Conservation (phyloP, 2,329 filamentous ascomycete species). For the Onygenales sp. region DNA sequence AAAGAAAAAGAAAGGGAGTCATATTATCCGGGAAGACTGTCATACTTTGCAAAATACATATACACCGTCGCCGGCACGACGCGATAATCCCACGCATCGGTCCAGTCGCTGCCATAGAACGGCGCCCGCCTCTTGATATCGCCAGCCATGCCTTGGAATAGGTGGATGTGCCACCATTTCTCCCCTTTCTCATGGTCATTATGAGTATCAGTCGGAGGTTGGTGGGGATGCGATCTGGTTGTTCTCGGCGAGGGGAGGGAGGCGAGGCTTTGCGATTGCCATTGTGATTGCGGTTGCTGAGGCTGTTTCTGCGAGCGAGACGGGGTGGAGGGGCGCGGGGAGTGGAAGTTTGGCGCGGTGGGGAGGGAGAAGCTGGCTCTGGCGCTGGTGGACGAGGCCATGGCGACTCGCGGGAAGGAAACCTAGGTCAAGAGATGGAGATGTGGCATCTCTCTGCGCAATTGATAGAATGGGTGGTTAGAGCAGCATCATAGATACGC, state of each 20-base stretch:
- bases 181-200: constrained; percentile 10
- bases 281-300: background rate
- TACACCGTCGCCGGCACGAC: constrained; percentile 80
- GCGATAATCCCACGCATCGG: constrained; percentile 81
- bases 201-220: no score
- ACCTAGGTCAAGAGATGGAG: no score
- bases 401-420: constrained; percentile 8
- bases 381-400: constrained; percentile 23
- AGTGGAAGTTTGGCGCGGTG: constrained; percentile 19
- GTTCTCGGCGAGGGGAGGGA: constrained; percentile 9
- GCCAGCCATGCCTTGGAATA: constrained; percentile 71
- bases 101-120: constrained; percentile 75
- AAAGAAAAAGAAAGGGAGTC: constrained; percentile 3
- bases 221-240: constrained; percentile 3
- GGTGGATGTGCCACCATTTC: constrained; percentile 63
- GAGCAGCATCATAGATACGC: no score
- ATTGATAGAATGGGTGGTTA: no score
- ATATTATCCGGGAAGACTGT: constrained; percentile 7
- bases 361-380: constrained; percentile 17
- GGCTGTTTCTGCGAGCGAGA: background rate
- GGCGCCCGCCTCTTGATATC: constrained; percentile 66
- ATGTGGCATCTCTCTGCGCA: no score
- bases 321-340: background rate
- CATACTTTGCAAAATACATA: constrained; percentile 91
- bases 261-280: background rate